These are phyloP conservation scores for Carex myosuroides DNA, from an alignment of 176 grass and related monocot species.

Conservation along the genomic window DNA sequence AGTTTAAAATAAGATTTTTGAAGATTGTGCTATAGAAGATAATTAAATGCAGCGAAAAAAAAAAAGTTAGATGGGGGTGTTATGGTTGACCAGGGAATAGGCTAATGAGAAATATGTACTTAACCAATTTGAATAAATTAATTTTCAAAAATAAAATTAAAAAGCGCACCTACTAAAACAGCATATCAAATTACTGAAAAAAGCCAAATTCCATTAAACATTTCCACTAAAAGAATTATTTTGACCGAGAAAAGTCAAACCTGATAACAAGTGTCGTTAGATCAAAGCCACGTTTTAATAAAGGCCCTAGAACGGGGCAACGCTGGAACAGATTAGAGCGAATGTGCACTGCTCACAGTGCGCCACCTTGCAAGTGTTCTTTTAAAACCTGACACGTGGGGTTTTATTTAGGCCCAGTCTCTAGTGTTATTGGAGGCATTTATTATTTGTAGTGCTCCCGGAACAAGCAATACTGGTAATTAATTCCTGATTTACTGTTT, in stretches of 20 bases:
- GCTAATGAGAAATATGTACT: neutral
- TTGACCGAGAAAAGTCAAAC: neutral
- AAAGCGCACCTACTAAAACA: neutral
- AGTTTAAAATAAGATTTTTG: neutral
- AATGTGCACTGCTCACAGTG: neutral
- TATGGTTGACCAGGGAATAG: neutral
- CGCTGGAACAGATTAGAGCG: neutral
- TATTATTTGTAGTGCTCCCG: neutral
- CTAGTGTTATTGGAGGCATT: neutral
- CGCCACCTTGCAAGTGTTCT: neutral
- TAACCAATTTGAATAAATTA: neutral
- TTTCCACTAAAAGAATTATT: neutral
- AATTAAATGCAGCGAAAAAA: neutral
- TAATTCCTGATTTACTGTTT: neutral
- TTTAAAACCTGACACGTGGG: conserved; percentile 7
- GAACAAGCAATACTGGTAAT: neutral
- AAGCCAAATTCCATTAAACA: neutral
- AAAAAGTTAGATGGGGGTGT: neutral
- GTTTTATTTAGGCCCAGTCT: neutral
- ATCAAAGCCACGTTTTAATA: conserved; percentile 19
- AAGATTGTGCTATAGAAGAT: neutral
- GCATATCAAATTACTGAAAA: neutral
- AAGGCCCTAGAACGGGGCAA: neutral
- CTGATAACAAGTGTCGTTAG: conserved; percentile 3
- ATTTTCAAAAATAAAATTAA: neutral